A percentile compares a stretch with the other conserved stretches of the same genome.
phyloP scores from a whole-genome alignment of 2,329 filamentous ascomycete species.

The Ceratocystis lukuohia region DNA sequence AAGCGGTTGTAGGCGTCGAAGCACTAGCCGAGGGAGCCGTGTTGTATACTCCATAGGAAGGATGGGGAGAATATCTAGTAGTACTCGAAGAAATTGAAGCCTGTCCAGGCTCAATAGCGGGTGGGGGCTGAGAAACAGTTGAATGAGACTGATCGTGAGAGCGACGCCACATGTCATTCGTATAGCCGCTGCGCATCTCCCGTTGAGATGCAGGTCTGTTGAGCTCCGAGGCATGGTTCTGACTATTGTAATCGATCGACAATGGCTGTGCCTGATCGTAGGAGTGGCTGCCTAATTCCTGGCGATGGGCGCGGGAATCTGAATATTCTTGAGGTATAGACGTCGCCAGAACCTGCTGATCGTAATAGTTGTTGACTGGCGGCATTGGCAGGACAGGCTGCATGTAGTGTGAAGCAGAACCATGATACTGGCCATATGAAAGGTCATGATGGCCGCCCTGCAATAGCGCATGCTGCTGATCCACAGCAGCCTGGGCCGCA shows the following conservation, averaged over 20 bases:
- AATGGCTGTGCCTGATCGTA: conserved; percentile 78
- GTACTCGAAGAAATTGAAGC: conserved; percentile 25
- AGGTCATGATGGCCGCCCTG: conserved; percentile 69
- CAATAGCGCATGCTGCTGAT: conserved; percentile 39
- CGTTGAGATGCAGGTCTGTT: conserved; percentile 74
- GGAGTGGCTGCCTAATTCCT: conserved; percentile 74
- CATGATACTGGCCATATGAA: conserved; percentile 67
- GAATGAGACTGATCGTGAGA: conserved; percentile 62
- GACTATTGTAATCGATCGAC: conserved; percentile 67
- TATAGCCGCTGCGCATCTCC: conserved; percentile 62
- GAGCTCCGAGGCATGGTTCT: conserved; percentile 82
- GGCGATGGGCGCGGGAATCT: conserved; percentile 34
- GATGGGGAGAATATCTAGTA: conserved; percentile 41
- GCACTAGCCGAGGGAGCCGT: conserved; percentile 34
- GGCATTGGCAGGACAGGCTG: conserved; percentile 59
- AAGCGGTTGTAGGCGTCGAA: conserved; percentile 30
- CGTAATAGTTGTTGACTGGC: conserved; percentile 33
- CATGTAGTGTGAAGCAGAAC: conserved; percentile 54
- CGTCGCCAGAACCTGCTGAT: conserved; percentile 36
- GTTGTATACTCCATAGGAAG: conserved; percentile 28
- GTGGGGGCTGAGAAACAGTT: conserved; percentile 34
- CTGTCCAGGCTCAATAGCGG: conserved; percentile 20
- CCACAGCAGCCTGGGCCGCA: conserved; percentile 10
- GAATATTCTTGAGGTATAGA: conserved; percentile 68
- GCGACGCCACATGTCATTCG: conserved; percentile 69